Percentiles rank a stretch among this genome's conserved stretches.
These are phyloP conservation scores for Neurospora sp. DNA, from an alignment of 495 filamentous ascomycete species.

Conservation along the genomic window DNA sequence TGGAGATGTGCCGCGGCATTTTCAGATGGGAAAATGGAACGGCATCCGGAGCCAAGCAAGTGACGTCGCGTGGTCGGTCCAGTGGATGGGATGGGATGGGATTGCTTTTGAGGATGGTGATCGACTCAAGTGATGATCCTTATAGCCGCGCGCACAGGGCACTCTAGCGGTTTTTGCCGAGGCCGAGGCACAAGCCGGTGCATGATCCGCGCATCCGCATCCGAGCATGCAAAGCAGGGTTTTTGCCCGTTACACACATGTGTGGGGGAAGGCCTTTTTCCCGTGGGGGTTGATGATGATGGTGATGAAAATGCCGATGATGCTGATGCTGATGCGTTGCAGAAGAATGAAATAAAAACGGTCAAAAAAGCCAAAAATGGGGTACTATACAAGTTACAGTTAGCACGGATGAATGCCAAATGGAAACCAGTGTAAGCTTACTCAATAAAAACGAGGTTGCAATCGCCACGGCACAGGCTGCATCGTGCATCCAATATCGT, in stretches of 20 bases:
- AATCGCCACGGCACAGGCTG: conserved; percentile 1
- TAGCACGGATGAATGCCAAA: neutral
- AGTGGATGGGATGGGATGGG: neutral
- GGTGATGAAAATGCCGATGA: neutral
- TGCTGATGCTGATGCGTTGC: neutral
- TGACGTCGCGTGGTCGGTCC: neutral
- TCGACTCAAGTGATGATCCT: neutral
- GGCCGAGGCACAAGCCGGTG: neutral
- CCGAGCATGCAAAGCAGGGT: neutral
- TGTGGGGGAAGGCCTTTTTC: neutral
- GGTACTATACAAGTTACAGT: neutral
- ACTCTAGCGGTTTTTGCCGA: neutral
- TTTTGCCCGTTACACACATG: neutral
- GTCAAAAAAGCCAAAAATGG: neutral
- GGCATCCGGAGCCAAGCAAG: neutral
- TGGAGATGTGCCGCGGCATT: neutral
- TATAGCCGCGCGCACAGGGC: neutral
- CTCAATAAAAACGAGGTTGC: neutral
- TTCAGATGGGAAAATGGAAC: neutral
- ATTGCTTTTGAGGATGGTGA: neutral
- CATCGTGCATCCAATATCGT: neutral
- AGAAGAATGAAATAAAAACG: neutral
- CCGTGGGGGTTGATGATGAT: neutral
- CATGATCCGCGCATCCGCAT: neutral
- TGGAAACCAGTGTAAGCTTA: conserved; percentile 4